A percentile compares a stretch with the other conserved stretches of the same genome.
phyloP scores from a whole-genome alignment of 192 early-diverging fungal genomes.

The Coemansia sp. region DNA sequence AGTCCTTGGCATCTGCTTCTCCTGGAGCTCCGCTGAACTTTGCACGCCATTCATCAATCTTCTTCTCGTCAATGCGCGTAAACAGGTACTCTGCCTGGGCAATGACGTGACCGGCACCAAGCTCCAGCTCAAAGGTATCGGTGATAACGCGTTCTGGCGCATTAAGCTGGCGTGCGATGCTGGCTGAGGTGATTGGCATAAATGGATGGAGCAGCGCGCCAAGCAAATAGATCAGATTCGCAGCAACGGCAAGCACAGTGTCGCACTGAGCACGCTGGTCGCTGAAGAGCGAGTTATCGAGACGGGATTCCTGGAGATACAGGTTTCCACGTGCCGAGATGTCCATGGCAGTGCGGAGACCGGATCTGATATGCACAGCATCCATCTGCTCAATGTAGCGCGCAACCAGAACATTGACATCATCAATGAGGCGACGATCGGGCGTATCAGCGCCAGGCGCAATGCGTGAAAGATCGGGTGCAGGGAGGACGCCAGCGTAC shows the following conservation, averaged over 20 bases:
- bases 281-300: slow-evolving; percentile 87
- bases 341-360: slow-evolving; percentile 86
- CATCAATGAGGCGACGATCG: slow-evolving; percentile 76
- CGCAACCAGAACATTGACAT: slow-evolving; percentile 76
- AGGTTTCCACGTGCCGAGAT: slow-evolving; percentile 93
- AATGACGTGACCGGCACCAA: slow-evolving; percentile 80
- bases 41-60: slow-evolving; percentile 71
- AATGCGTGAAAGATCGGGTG: slow-evolving; percentile 46
- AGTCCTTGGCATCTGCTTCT: not conserved
- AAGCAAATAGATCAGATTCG: slow-evolving; percentile 91
- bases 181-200: slow-evolving; percentile 85
- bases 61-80: slow-evolving; percentile 82
- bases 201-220: slow-evolving; percentile 86
- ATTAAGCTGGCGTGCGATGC: slow-evolving; percentile 84
- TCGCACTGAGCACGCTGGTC: slow-evolving; percentile 80
- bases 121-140: slow-evolving; percentile 74
- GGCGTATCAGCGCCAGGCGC: slow-evolving; percentile 53
- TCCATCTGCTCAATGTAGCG: slow-evolving; percentile 81
- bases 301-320: slow-evolving; percentile 91
- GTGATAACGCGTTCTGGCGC: slow-evolving; percentile 76
- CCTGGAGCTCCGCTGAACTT: slow-evolving; percentile 73
- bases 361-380: slow-evolving; percentile 79
- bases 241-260: slow-evolving; percentile 76
- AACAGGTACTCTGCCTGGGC: slow-evolving; percentile 92
- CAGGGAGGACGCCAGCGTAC: slow-evolving; percentile 83